Conservation (phyloP, 164 flowering plant genomes). For the Cinnamomum chago region DNA sequence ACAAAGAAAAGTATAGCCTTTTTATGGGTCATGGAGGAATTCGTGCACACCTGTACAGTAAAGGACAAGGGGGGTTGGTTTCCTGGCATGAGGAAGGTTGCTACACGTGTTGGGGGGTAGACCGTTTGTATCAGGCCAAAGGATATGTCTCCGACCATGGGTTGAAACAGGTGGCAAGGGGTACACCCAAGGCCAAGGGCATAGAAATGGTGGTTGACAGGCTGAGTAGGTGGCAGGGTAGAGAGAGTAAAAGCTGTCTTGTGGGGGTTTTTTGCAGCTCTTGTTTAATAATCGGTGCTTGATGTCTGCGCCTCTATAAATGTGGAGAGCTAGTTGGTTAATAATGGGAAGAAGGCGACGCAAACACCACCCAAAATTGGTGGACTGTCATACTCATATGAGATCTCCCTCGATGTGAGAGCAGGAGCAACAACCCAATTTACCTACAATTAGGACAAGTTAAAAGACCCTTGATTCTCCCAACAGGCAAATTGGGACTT, state of each 20-base stretch:
- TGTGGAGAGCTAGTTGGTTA: too few relatives aligned
- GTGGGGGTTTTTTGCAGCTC: not conserved
- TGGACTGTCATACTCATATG: too few relatives aligned
- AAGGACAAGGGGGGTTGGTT: not conserved
- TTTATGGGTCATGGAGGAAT: not conserved
- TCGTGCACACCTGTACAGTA: not conserved
- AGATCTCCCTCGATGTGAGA: too few relatives aligned
- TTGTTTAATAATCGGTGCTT: not conserved
- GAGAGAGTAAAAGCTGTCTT: not conserved
- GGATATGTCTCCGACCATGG: not conserved
- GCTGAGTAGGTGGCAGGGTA: not conserved
- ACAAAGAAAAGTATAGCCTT: not conserved
- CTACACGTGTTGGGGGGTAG: not conserved
- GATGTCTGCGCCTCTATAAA: not conserved
- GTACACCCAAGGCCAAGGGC: not conserved
- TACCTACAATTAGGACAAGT: too few relatives aligned
- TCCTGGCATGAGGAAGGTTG: not conserved
- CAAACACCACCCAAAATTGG: too few relatives aligned
- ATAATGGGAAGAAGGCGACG: too few relatives aligned
- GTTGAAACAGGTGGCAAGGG: not conserved
- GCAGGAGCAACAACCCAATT: too few relatives aligned
- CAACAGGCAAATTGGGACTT: too few relatives aligned
- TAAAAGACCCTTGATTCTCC: too few relatives aligned
- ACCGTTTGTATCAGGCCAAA: not conserved
- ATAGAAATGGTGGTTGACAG: not conserved